A percentile compares a stretch with the other conserved stretches of the same genome.
Evolutionary conservation across 2,329 filamentous ascomycete species (phyloP).

Genomic region (Cladosporium phlei): DNA sequence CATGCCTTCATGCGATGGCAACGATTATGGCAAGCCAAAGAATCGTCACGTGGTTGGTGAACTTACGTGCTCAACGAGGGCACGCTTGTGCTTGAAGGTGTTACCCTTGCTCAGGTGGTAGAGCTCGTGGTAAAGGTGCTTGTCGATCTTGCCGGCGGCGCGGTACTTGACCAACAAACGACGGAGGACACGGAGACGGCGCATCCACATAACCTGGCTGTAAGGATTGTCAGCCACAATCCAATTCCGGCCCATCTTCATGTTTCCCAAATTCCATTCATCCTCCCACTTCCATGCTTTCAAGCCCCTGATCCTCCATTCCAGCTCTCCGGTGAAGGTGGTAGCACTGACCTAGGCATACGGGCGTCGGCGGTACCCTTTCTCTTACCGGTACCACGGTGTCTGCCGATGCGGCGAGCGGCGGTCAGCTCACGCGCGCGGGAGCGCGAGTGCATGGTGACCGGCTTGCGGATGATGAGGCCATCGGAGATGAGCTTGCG

Average conservation of each 20-base stretch:
- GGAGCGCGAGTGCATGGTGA: constrained; percentile 98
- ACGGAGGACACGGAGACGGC: constrained; percentile 97
- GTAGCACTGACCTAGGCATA: constrained; percentile 82
- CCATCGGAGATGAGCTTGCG: constrained; percentile 99
- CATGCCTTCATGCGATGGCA: constrained; percentile 8
- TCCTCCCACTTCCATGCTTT: not conserved
- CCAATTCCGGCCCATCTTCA: not conserved
- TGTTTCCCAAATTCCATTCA: not conserved
- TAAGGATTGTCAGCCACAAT: constrained; percentile 32
- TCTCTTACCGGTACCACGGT: constrained; percentile 99
- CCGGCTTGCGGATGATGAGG: constrained; percentile 99
- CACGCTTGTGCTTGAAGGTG: constrained; percentile 99
- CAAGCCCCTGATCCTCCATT: no score
- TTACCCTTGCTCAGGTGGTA: constrained; percentile 99
- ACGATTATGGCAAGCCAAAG: constrained; percentile 20
- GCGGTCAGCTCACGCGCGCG: constrained; percentile 93
- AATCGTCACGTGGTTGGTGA: constrained; percentile 32
- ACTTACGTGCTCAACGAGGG: constrained; percentile 99
- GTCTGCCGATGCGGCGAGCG: constrained; percentile 89
- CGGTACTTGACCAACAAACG: constrained; percentile 99
- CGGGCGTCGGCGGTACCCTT: constrained; percentile 99
- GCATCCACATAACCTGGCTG: constrained; percentile 98
- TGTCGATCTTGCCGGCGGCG: constrained; percentile 99
- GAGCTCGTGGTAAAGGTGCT: constrained; percentile 99
- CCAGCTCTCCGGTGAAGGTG: constrained; percentile 6